A percentile compares a stretch with the other conserved stretches of the same genome.
phyloP scores from a whole-genome alignment of 2,329 filamentous ascomycete species.

The Ascochyta rabiei region DNA sequence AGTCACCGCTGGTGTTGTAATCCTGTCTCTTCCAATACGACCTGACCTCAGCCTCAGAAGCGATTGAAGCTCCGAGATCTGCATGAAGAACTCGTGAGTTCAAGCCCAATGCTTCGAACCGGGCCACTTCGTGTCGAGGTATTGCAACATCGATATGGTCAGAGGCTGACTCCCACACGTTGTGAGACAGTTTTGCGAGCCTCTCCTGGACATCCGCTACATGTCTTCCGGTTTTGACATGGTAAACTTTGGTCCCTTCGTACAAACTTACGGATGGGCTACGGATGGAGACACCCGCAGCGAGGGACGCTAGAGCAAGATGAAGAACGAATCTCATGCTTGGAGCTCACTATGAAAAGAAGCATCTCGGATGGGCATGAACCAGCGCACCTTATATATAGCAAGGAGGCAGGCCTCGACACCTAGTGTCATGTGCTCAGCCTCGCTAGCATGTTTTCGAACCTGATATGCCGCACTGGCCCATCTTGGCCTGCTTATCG shows the following conservation, averaged over 20 bases:
- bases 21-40: slow-evolving; percentile 39
- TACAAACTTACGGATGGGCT: slow-evolving; percentile 39
- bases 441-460: neutral
- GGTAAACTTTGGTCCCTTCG: slow-evolving; percentile 51
- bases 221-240: slow-evolving; percentile 45
- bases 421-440: neutral
- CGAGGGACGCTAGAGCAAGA: slow-evolving; percentile 24
- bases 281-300: slow-evolving; percentile 26
- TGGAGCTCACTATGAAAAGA: neutral
- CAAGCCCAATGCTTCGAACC: slow-evolving; percentile 49
- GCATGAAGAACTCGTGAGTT: slow-evolving; percentile 50
- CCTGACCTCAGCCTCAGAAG: slow-evolving; percentile 51
- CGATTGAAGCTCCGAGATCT: slow-evolving; percentile 53
- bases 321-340: slow-evolving; percentile 25
- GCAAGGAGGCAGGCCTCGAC: neutral
- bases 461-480: neutral
- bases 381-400: neutral
- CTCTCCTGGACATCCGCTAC: slow-evolving; percentile 42
- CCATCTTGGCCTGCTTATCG: neutral
- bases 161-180: slow-evolving; percentile 45
- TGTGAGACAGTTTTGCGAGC: slow-evolving; percentile 45
- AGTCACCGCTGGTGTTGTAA: slow-evolving; percentile 24
- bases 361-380: neutral
- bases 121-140: slow-evolving; percentile 45
- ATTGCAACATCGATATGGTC: slow-evolving; percentile 53